phyloP scores from a whole-genome alignment of 768 basidiomycete genomes.

The Boletus vinaceobasis region DNA sequence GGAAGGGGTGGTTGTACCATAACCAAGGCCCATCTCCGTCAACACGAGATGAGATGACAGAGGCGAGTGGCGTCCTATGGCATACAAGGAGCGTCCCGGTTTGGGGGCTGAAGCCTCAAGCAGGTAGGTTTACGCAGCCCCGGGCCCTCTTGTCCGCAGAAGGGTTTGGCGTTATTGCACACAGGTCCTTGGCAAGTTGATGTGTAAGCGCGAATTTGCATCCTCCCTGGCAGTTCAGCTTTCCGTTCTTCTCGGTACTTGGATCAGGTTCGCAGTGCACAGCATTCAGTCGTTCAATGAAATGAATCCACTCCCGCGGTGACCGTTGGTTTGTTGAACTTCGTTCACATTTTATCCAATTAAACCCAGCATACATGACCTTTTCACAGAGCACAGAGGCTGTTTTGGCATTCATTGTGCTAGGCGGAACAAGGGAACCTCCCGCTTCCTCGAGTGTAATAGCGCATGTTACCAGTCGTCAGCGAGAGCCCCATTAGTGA shows the following conservation, averaged over 20 bases:
- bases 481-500: not conserved
- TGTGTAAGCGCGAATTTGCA: not conserved
- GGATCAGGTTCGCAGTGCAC: constrained; percentile 4
- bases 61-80: constrained; percentile 20
- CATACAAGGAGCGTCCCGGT: constrained; percentile 4
- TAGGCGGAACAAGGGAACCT: not conserved
- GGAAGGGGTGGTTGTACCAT: constrained; percentile 1
- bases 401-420: not conserved
- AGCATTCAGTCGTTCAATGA: not conserved
- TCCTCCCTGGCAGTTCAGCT: constrained; percentile 7
- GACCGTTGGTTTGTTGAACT: not conserved
- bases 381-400: not conserved
- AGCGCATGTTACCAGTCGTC: not conserved
- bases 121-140: not conserved
- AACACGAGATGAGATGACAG: constrained; percentile 9
- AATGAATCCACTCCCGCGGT: not conserved
- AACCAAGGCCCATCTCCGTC: constrained; percentile 10
- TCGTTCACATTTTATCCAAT: not conserved
- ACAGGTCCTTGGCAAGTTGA: not conserved
- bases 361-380: not conserved
- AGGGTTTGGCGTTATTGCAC: not conserved
- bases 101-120: constrained; percentile 9
- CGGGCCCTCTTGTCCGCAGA: constrained; percentile 8
- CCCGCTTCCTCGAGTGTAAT: not conserved
- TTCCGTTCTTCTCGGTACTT: constrained; percentile 7